phyloP scores from a whole-genome alignment of 1,284 basidiomycete genomes.

The Ustilago shanxiensis region DNA sequence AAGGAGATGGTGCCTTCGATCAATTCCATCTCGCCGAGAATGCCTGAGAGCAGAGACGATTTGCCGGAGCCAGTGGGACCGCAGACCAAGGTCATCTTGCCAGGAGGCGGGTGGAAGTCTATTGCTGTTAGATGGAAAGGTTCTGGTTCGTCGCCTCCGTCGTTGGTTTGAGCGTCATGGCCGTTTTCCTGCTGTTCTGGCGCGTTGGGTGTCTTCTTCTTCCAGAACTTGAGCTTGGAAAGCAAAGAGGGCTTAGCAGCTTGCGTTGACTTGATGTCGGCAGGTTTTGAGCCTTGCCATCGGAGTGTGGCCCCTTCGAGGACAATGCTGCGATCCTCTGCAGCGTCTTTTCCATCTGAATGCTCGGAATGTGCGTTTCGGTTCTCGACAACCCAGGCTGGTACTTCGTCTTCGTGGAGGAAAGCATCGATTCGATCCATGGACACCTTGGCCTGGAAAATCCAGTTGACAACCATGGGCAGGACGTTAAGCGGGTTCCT shows the following conservation, averaged over 20 bases:
- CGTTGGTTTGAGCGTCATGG: neutral
- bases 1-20: constrained; percentile 35
- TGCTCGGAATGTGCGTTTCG: constrained; percentile 17
- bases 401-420: constrained; percentile 84
- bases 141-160: constrained; percentile 2
- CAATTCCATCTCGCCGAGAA: constrained; percentile 61
- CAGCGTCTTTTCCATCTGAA: constrained; percentile 3
- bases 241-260: constrained; percentile 13
- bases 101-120: constrained; percentile 40
- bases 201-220: constrained; percentile 10
- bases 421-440: constrained; percentile 84
- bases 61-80: constrained; percentile 66
- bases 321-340: constrained; percentile 74
- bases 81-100: constrained; percentile 55
- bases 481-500: constrained; percentile 52
- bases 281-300: constrained; percentile 22
- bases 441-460: constrained; percentile 78
- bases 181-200: neutral
- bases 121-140: constrained; percentile 53
- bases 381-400: constrained; percentile 76
- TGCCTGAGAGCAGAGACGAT: constrained; percentile 54
- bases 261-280: neutral
- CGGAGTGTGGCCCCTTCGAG: constrained; percentile 77
- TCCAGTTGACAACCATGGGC: constrained; percentile 50
- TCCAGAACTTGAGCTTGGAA: constrained; percentile 22